phyloP scores from a whole-genome alignment of 1,284 basidiomycete genomes.

The Amylostereum areolatum region DNA sequence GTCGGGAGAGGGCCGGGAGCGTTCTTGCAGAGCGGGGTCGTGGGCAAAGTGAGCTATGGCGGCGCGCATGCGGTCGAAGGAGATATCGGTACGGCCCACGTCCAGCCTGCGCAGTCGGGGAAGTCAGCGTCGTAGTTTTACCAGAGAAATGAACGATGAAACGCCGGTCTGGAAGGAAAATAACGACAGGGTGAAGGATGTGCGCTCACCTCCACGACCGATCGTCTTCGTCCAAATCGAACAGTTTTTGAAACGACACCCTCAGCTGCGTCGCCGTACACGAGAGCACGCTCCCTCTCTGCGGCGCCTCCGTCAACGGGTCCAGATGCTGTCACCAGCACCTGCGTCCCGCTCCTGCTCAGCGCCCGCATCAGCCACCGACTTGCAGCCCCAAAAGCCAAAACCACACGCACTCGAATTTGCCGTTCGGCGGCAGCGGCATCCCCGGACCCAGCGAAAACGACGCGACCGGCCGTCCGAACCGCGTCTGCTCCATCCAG shows the following conservation, averaged over 20 bases:
- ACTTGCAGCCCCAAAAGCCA: neutral
- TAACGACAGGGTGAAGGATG: neutral
- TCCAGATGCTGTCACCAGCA: constrained; percentile 60
- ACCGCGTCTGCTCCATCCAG: constrained; percentile 56
- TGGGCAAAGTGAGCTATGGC: constrained; percentile 59
- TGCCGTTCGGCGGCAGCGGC: constrained; percentile 45
- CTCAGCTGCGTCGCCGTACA: constrained; percentile 43
- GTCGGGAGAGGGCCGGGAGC: constrained; percentile 22
- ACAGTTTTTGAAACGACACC: constrained; percentile 50
- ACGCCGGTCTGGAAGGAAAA: neutral
- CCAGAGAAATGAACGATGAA: neutral
- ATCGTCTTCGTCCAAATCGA: constrained; percentile 38
- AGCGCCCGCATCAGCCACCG: neutral
- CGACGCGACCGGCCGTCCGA: constrained; percentile 55
- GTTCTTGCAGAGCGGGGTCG: constrained; percentile 44
- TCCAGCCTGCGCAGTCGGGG: constrained; percentile 45
- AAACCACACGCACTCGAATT: constrained; percentile 48
- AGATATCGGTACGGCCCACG: constrained; percentile 60
- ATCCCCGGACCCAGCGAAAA: constrained; percentile 56
- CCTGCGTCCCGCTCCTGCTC: constrained; percentile 55
- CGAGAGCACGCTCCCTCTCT: constrained; percentile 52
- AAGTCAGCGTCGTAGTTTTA: too few species aligned
- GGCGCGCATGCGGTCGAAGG: constrained; percentile 62
- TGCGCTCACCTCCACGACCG: constrained; percentile 49
- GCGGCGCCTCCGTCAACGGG: constrained; percentile 46